phyloP scores from a whole-genome alignment of 805 yeast genomes.

The Dipodascopsis uninucleata region DNA sequence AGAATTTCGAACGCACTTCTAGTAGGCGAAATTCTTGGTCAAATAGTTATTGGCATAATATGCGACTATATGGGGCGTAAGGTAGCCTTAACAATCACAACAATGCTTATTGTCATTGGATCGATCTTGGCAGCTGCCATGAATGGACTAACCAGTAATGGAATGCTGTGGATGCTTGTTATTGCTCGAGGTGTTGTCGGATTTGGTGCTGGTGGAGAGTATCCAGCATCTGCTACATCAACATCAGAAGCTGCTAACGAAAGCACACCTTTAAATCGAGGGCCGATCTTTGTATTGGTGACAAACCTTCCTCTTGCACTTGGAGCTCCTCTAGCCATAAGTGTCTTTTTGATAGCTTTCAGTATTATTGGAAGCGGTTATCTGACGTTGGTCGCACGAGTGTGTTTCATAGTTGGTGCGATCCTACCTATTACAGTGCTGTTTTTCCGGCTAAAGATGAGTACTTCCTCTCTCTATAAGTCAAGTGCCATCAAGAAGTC shows the following conservation, averaged over 20 bases:
- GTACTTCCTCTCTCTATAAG: slow-evolving; percentile 59
- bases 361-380: slow-evolving; percentile 47
- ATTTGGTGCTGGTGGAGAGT: slow-evolving; percentile 76
- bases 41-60: slow-evolving; percentile 53
- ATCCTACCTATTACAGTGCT: slow-evolving; percentile 71
- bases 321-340: slow-evolving; percentile 76
- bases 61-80: slow-evolving; percentile 25
- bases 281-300: slow-evolving; percentile 60
- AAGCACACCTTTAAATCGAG: slow-evolving; percentile 51
- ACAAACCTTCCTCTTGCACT: slow-evolving; percentile 70
- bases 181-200: slow-evolving; percentile 75
- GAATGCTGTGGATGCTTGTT: slow-evolving; percentile 74
- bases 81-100: slow-evolving; percentile 64
- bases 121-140: slow-evolving; percentile 66
- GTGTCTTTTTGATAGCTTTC: slow-evolving; percentile 64
- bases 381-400: slow-evolving; percentile 54
- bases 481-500: slow-evolving; percentile 57
- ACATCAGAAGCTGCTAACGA: slow-evolving; percentile 76
- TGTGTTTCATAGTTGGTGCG: slow-evolving; percentile 60
- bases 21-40: slow-evolving; percentile 69
- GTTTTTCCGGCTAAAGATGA: slow-evolving; percentile 67
- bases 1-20: slow-evolving; percentile 65
- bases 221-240: slow-evolving; percentile 63
- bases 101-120: slow-evolving; percentile 59
- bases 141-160: slow-evolving; percentile 54